These are phyloP conservation scores for Chytriomyces sp. DNA, from an alignment of 192 early-diverging fungal species.

Conservation along the genomic window DNA sequence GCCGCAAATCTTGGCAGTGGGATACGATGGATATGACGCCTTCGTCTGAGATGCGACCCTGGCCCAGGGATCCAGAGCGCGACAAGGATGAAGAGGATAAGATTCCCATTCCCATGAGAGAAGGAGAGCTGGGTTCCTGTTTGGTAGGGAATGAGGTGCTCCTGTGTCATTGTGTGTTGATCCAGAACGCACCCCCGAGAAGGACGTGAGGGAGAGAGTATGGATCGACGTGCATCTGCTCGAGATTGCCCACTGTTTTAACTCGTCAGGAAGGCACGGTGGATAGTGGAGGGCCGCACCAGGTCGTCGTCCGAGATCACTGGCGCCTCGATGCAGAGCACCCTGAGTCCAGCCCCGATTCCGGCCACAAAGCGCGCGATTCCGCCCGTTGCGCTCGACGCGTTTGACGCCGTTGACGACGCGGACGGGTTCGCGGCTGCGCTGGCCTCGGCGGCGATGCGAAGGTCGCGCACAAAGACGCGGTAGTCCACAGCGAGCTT, in stretches of 20 bases:
- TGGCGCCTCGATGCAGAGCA: conserved; percentile 15
- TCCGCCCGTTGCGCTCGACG: background rate
- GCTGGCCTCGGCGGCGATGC: background rate
- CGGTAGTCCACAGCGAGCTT: background rate
- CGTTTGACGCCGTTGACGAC: background rate
- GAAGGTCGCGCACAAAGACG: background rate
- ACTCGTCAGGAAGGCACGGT: background rate
- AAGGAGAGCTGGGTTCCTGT: background rate
- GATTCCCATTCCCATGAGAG: too few relatives aligned
- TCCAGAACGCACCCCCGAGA: background rate
- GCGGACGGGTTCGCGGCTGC: background rate
- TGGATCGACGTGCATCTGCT: background rate
- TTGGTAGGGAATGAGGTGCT: background rate
- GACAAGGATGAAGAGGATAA: background rate
- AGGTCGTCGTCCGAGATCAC: conserved; percentile 17
- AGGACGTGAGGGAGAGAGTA: background rate
- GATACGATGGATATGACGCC: conserved; percentile 17
- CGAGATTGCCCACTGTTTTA: background rate
- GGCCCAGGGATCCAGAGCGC: background rate
- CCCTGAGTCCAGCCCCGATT: background rate
- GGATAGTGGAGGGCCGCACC: background rate
- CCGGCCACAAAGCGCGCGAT: conserved; percentile 16
- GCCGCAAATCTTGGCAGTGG: conserved; percentile 15
- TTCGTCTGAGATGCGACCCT: conserved; percentile 9
- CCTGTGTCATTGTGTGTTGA: background rate